Evolutionary conservation across 2,329 filamentous ascomycete species (phyloP).

Genomic region (Dactylonectria macrodidyma): DNA sequence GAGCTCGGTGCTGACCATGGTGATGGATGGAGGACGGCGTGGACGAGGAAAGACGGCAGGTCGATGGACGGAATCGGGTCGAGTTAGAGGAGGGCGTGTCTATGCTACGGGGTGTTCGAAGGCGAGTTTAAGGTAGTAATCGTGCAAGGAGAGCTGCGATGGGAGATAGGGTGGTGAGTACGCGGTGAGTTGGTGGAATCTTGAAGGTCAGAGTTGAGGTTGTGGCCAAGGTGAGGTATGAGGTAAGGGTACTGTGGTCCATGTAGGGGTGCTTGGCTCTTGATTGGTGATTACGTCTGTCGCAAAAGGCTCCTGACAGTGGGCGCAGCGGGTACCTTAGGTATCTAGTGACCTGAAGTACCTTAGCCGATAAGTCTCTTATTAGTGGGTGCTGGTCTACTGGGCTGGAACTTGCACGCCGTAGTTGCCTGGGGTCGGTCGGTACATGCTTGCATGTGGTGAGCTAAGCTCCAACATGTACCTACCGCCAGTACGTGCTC

Average conservation of each 20-base stretch:
- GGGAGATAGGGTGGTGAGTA: constrained; percentile 10
- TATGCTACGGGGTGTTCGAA: neutral
- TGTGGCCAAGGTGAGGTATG: constrained; percentile 8
- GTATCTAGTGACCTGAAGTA: neutral
- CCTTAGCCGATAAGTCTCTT: neutral
- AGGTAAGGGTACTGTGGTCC: constrained; percentile 5
- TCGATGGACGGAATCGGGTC: constrained; percentile 2
- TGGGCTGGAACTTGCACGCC: too few species aligned
- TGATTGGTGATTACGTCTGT: constrained; percentile 8
- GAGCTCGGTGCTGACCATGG: constrained; percentile 41
- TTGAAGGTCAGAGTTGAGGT: constrained; percentile 5
- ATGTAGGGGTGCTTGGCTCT: constrained; percentile 10
- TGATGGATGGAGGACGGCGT: constrained; percentile 23
- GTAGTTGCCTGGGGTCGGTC: neutral
- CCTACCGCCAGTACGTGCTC: neutral
- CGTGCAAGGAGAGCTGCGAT: constrained; percentile 30
- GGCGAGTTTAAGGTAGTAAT: neutral
- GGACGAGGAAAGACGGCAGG: neutral
- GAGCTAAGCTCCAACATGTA: neutral
- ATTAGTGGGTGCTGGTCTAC: neutral
- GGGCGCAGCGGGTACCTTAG: neutral
- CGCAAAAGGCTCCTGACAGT: neutral
- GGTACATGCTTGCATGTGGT: neutral
- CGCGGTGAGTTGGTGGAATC: constrained; percentile 1
- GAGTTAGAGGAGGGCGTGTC: neutral